A percentile compares a stretch with the other conserved stretches of the same genome.
phyloP scores from a whole-genome alignment of 129 eudicot species.

The Deinandra increscens region DNA sequence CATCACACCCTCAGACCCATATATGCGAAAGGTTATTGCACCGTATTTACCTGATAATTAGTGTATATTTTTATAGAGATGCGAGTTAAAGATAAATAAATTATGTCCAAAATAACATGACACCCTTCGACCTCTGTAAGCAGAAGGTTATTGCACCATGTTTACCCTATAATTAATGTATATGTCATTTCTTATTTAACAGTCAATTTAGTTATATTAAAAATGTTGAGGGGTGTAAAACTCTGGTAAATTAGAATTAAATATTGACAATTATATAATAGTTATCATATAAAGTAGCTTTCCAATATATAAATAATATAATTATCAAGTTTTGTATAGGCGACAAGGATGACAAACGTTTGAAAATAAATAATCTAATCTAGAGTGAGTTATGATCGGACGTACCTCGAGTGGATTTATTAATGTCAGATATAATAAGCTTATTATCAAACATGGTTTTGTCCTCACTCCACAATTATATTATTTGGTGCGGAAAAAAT shows the following conservation, averaged over 20 bases:
- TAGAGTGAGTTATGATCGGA: neutral
- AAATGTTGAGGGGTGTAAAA: neutral
- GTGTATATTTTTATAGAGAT: too few species aligned
- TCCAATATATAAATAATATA: neutral
- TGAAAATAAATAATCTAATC: neutral
- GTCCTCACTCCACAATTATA: neutral
- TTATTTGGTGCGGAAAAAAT: too few species aligned
- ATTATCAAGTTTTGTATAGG: neutral
- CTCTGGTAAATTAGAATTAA: too few species aligned
- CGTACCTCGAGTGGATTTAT: slow-evolving; percentile 5
- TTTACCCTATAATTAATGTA: too few species aligned
- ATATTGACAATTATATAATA: neutral
- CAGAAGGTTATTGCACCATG: too few species aligned
- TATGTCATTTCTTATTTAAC: neutral
- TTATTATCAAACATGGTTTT: neutral
- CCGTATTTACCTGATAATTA: too few species aligned
- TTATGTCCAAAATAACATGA: too few species aligned
- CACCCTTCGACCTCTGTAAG: too few species aligned
- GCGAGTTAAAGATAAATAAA: too few species aligned
- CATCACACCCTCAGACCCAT: too few species aligned
- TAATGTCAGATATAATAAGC: neutral
- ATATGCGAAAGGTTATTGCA: too few species aligned
- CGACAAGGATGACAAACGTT: neutral
- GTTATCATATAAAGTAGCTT: neutral
- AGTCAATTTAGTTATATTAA: neutral